Conservation (phyloP, 208 protist genomes). For the Balamuthia mandrillaris region DNA sequence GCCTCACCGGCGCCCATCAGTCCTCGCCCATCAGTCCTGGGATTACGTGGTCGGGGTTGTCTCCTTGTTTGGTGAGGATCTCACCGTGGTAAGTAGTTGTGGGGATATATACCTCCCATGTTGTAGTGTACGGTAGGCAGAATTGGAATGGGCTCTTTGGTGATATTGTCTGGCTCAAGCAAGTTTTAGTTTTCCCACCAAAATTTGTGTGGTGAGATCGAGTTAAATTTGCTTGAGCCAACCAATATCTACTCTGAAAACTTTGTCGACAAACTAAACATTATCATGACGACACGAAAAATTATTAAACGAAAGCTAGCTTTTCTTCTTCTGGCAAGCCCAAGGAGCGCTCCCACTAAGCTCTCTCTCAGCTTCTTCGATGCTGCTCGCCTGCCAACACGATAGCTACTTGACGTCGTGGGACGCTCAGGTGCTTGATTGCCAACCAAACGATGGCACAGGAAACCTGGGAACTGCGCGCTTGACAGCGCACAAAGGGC, state of each 20-base stretch:
- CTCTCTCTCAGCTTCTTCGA: no score
- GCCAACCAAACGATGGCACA: background rate
- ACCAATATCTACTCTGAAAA: no score
- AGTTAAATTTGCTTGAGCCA: no score
- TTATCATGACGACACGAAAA: no score
- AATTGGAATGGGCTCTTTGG: slow-evolving; percentile 97
- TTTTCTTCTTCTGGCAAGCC: no score
- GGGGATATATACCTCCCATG: slow-evolving; percentile 92
- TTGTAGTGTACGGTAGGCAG: slow-evolving; percentile 99
- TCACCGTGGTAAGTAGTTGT: slow-evolving; percentile 78
- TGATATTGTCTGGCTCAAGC: no score
- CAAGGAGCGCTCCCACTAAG: no score
- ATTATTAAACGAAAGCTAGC: no score
- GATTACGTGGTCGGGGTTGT: slow-evolving; percentile 88
- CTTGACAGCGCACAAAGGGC: background rate
- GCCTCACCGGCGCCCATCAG: slow-evolving; percentile 94
- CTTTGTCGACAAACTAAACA: no score
- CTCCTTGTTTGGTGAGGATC: slow-evolving; percentile 68
- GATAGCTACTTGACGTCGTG: background rate
- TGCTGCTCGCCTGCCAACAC: slow-evolving; percentile 19
- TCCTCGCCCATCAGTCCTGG: no score
- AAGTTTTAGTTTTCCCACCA: no score
- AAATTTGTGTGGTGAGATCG: no score
- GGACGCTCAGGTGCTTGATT: background rate
- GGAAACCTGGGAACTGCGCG: background rate